Percentiles rank a stretch among this genome's conserved stretches.
Conservation (phyloP, 2,329 filamentous ascomycete species). For the Byssoonygena ceratinophila region DNA sequence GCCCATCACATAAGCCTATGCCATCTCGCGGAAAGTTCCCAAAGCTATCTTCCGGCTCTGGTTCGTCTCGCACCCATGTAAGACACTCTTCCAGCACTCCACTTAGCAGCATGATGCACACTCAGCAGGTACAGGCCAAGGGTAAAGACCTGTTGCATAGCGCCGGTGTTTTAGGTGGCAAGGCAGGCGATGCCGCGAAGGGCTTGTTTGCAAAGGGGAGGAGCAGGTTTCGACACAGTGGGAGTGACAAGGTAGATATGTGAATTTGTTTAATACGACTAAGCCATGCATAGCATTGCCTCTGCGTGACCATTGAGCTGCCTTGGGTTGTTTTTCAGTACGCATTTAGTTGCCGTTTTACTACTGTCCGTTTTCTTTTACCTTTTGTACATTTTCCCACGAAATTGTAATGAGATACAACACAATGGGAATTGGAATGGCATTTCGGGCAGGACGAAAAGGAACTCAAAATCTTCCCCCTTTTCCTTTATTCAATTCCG, state of each 20-base stretch:
- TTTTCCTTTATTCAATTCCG: background rate
- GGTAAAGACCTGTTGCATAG: constrained; percentile 82
- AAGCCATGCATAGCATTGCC: background rate
- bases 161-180: constrained; percentile 60
- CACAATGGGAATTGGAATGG: constrained; percentile 8
- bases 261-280: constrained; percentile 36
- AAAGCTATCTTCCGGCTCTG: constrained; percentile 30
- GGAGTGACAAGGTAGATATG: constrained; percentile 76
- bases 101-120: constrained; percentile 37
- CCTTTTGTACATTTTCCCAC: constrained; percentile 2
- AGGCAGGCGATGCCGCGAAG: constrained; percentile 71
- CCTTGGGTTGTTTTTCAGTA: background rate
- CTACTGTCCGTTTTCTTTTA: background rate
- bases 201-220: constrained; percentile 84
- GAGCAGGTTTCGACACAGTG: constrained; percentile 61
- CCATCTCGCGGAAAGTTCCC: constrained; percentile 32
- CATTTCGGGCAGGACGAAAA: constrained; percentile 1
- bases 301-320: background rate
- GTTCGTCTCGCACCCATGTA: constrained; percentile 26
- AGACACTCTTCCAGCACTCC: constrained; percentile 30
- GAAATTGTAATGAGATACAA: constrained; percentile 9
- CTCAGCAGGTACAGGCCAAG: constrained; percentile 62
- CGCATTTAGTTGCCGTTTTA: background rate
- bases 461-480: background rate
- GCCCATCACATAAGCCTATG: constrained; percentile 21